Evolutionary conservation across 805 yeast genomes (phyloP).

Genomic region (Yarrowia osloensis): DNA sequence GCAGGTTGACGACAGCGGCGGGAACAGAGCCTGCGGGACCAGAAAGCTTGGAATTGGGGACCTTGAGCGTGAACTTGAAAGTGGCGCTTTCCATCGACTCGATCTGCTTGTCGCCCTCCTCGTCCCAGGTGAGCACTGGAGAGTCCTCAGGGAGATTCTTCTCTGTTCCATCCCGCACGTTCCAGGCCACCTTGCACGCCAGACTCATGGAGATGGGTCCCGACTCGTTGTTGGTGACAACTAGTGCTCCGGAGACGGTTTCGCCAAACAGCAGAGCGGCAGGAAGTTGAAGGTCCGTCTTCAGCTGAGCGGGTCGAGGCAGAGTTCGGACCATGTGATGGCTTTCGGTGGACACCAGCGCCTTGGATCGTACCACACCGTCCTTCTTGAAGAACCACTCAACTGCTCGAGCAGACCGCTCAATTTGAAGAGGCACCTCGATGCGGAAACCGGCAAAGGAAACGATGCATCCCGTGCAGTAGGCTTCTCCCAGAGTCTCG

Average conservation of each 20-base stretch:
- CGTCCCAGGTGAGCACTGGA: background rate
- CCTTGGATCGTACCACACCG: conserved; percentile 17
- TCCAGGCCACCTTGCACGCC: conserved; percentile 32
- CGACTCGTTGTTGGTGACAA: conserved; percentile 38
- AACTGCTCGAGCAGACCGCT: conserved; percentile 1
- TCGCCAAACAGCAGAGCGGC: conserved; percentile 39
- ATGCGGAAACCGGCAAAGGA: background rate
- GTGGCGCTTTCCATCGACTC: background rate
- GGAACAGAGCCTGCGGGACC: conserved; percentile 5
- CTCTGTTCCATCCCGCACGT: background rate
- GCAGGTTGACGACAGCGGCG: conserved; percentile 32
- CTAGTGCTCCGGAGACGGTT: conserved; percentile 32
- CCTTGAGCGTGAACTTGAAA: conserved; percentile 8
- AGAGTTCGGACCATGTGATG: conserved; percentile 29
- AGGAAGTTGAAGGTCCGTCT: conserved; percentile 33
- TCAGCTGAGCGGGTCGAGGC: conserved; percentile 42
- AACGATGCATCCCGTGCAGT: conserved; percentile 27
- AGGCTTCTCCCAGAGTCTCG: conserved; percentile 10
- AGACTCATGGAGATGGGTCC: conserved; percentile 36
- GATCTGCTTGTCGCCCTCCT: background rate
- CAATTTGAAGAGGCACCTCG: conserved; percentile 25
- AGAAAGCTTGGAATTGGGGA: background rate
- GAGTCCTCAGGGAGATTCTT: background rate
- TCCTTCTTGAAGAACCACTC: conserved; percentile 14
- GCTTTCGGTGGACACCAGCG: conserved; percentile 28